Conservation (phyloP, 805 yeast genomes). For the Candida morakotiae region DNA sequence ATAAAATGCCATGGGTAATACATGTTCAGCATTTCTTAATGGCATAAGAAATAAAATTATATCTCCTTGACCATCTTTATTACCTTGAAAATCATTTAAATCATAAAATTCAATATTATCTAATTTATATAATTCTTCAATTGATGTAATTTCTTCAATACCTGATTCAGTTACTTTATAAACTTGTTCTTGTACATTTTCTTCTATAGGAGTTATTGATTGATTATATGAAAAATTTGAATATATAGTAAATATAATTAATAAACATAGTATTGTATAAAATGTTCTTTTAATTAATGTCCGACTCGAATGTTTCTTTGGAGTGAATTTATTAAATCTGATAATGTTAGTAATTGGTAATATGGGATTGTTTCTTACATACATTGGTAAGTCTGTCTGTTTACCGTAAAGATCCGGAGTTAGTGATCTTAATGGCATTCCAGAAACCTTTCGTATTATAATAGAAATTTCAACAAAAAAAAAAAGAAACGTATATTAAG, state of each 20-base stretch:
- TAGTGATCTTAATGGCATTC: constrained; percentile 6
- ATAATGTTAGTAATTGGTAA: constrained; percentile 1
- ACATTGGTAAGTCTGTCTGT: constrained; percentile 47
- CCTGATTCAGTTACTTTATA: constrained; percentile 21
- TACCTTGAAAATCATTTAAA: constrained; percentile 53
- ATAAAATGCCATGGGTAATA: constrained; percentile 77
- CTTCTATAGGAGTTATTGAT: not conserved
- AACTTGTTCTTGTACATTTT: constrained; percentile 15
- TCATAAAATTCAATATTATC: constrained; percentile 60
- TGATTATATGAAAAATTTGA: constrained; percentile 3
- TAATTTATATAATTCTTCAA: constrained; percentile 33
- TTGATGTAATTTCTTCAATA: constrained; percentile 9
- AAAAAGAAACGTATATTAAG: not conserved
- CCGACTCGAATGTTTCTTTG: constrained; percentile 11
- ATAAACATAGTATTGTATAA: constrained; percentile 6
- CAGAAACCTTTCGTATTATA: not conserved
- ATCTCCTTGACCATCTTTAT: constrained; percentile 54
- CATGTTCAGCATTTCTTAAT: constrained; percentile 71
- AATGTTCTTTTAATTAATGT: constrained; percentile 8
- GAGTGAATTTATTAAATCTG: constrained; percentile 16
- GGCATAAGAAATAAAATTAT: constrained; percentile 71
- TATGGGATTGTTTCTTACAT: constrained; percentile 13
- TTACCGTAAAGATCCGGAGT: constrained; percentile 27
- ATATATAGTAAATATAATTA: constrained; percentile 7
- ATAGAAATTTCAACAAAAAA: not conserved